Evolutionary conservation across 2,329 filamentous ascomycete species (phyloP), one percentile per base, ranked within the genome.

Genomic region (Monascus ruber): DNA sequence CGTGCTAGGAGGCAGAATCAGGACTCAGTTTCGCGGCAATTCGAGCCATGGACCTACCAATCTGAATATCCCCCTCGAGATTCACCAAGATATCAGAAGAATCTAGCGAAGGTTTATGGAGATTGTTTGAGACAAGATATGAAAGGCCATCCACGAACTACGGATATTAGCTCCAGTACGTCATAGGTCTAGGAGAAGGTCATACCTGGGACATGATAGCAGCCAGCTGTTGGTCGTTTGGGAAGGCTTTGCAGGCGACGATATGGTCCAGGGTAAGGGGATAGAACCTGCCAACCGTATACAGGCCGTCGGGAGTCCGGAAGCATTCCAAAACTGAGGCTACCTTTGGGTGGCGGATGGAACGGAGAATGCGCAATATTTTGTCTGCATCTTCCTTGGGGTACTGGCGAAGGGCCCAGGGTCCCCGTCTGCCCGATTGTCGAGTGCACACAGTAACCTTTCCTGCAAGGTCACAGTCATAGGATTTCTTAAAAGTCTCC

Each of bases 61-160:
- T 55, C 35, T 58, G 51, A 24, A 59, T 45, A 6, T 43, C 34
- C 11, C 53, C 42, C 37, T 53, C 45, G 25, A 44, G 42, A 33
- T 45, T 42, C 31, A 58, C 37, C 32, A 59, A 45, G 32, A 60
- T 49, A 43, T 50, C 53, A 25, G 45, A 50, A 40, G 39, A 56
- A 31, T 11, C 48, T 34, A 59, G 40, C 31, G 43, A 51, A 39
- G 44, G 29, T 43, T 57, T 45, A 34, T 50, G 42, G 27, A 53
- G 43, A 28, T 45, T 38, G 10, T 28, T 34, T 11, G 33, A 26
- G 24, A 41, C 35, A 11, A 55, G 39, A 37, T 52, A 50, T 24
- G 33, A 44, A 28, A 51, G 35, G 24, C 49, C 41, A 40, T 49
- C 34, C 35, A 59, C 41, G 8, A n/a, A n/a, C n/a, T n/a, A n/a